phyloP scores from a whole-genome alignment of 164 flowering plant species.

The Tetracentron sinense region DNA sequence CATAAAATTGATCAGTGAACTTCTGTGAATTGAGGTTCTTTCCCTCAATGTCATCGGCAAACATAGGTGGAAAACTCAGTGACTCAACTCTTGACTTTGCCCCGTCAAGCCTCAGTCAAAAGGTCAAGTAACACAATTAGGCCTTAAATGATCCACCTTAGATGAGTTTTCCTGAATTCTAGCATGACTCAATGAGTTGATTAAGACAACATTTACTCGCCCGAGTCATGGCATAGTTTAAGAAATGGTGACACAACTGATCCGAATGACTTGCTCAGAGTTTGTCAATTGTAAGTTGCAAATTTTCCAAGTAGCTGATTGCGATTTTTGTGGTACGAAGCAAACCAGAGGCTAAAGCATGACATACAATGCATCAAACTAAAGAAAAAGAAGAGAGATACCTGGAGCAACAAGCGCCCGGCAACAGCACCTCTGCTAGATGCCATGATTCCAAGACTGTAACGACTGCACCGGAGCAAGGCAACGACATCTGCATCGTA shows the following conservation, averaged over 20 bases:
- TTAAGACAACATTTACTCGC: neutral
- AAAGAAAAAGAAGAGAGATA: constrained; percentile 1
- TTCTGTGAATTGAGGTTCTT: neutral
- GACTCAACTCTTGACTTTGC: neutral
- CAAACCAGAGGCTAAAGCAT: neutral
- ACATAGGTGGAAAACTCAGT: neutral
- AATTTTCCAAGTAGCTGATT: neutral
- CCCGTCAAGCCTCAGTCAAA: neutral
- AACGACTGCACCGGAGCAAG: constrained; percentile 82
- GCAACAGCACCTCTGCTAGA: constrained; percentile 82
- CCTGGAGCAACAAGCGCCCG: constrained; percentile 81
- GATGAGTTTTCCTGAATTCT: neutral
- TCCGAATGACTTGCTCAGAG: no score
- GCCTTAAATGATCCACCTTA: neutral
- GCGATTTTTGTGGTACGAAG: neutral
- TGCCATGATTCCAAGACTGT: constrained; percentile 96
- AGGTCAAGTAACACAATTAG: neutral
- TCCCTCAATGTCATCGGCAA: neutral
- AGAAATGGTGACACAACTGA: no score
- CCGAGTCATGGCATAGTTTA: neutral
- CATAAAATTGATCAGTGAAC: neutral
- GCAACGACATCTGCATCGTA: constrained; percentile 74
- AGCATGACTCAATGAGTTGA: neutral
- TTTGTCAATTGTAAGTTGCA: no score
- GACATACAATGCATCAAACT: neutral